Conservation (phyloP, 306 rosid genomes). For the Vicia sativa region DNA sequence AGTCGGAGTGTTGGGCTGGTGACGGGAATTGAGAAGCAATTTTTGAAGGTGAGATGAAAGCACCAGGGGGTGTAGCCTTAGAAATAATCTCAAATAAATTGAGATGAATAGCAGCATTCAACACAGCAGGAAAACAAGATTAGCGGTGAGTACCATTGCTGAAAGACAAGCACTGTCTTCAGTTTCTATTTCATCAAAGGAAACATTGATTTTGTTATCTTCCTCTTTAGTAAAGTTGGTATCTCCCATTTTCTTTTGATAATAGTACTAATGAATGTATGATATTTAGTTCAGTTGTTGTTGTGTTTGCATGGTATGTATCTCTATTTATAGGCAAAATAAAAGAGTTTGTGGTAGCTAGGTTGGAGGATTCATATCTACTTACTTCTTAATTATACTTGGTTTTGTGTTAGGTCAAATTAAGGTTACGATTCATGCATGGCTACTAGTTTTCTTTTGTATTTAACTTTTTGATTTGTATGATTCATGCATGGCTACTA, state of each 20-base stretch:
- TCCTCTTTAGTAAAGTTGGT: neutral
- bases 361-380: no score
- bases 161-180: slow-evolving; percentile 31
- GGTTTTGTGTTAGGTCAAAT: neutral
- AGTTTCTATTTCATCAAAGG: neutral
- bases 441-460: neutral
- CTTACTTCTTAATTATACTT: neutral
- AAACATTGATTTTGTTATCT: no score
- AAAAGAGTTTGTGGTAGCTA: neutral
- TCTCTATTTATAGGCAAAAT: slow-evolving; percentile 3
- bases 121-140: slow-evolving; percentile 8
- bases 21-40: slow-evolving; percentile 34
- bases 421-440: no score
- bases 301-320: neutral
- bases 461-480: no score
- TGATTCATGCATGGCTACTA: no score
- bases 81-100: slow-evolving; percentile 42
- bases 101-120: slow-evolving; percentile 40
- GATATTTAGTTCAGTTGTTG: no score
- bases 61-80: neutral
- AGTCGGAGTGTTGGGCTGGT: slow-evolving; percentile 2
- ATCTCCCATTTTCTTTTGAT: slow-evolving; percentile 5
- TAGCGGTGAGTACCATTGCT: slow-evolving; percentile 14
- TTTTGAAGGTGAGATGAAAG: slow-evolving; percentile 29
- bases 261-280: no score